phyloP scores from a whole-genome alignment of 2,329 filamentous ascomycete genomes.

The Xylaria sp. region DNA sequence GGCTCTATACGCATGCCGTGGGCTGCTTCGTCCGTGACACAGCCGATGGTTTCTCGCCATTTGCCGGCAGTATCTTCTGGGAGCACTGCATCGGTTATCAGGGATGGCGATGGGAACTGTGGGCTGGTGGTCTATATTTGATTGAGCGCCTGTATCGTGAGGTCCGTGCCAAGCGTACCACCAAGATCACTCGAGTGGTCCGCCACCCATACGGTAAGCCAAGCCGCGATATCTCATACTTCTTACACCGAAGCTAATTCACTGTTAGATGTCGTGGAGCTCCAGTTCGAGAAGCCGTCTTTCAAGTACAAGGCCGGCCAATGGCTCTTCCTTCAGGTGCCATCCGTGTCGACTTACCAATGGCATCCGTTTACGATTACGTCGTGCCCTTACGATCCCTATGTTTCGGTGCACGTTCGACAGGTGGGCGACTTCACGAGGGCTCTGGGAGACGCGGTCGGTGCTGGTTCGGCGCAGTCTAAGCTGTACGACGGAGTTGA shows the following conservation, averaged over 20 bases:
- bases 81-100: constrained; percentile 91
- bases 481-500: constrained; percentile 91
- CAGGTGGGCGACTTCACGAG: constrained; percentile 97
- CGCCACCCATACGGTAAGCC: constrained; percentile 86
- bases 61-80: constrained; percentile 84
- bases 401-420: constrained; percentile 90
- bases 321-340: constrained; percentile 96
- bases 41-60: constrained; percentile 72
- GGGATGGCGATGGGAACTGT: constrained; percentile 96
- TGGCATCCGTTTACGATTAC: constrained; percentile 99
- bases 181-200: constrained; percentile 90
- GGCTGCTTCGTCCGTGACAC: constrained; percentile 96
- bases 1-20: constrained; percentile 91
- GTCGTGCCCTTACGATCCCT: constrained; percentile 93
- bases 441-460: constrained; percentile 92
- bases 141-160: constrained; percentile 89
- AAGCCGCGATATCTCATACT: background rate
- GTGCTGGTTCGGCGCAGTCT: constrained; percentile 82
- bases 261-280: constrained; percentile 80
- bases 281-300: constrained; percentile 93
- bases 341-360: constrained; percentile 83
- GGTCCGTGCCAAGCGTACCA: constrained; percentile 78
- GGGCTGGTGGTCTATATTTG: constrained; percentile 83
- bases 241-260: constrained; percentile 33
- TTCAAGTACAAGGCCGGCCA: constrained; percentile 99